Base-by-base conservation (phyloP, 2,329 filamentous ascomycete species). In the Penicillium sp. region DNA sequence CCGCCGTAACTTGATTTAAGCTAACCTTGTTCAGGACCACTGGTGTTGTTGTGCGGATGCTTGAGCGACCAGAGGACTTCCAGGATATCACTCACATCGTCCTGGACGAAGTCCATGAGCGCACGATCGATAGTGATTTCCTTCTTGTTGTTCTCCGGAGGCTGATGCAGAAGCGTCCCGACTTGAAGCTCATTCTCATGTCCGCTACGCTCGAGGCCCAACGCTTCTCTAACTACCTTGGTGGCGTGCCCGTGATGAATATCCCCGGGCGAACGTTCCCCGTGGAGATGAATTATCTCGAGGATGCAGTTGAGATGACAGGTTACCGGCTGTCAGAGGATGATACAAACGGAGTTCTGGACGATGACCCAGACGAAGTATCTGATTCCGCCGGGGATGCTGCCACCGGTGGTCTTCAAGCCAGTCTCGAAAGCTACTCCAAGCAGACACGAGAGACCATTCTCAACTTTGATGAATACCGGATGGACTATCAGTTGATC, bases 81-180 rank as follows among this genome's bases (percentile, higher is more conserved):
- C 82, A 85, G 51, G 92, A 96, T 57, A 86, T 99, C 46, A 96
- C 92, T 0, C 94, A 97, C 74, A 76, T 99, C 53, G 85, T 99
- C 41, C 85, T 99, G n/a, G 94, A 99, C 66, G 94, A 99, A 72
- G 92, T 97, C 2, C 94, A 99, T 67, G 94, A 99, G 70, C 85
- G 92, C 55, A 89, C 90, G 11, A 97, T 99, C 61, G 94, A 99
- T 68, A 96, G 92, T 50, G 94, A 99, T 69, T 96, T 99, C 69
- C 78, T 99, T 30, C 80, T 99, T 14, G 94, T 99, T 61, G 89
- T 97, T 1, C 80, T 99, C 45, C 90, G 90, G 66, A 88, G 92
- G 56, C 77, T 99, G 4, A 81, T 96, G 74, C 70, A 81, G 27
- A 82, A 83, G 59, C 82, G 92, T 48, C 87, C 86, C 54, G 89